These are phyloP conservation scores for Quercus lobata DNA, from an alignment of 331 rosid genomes.

Conservation along the genomic window DNA sequence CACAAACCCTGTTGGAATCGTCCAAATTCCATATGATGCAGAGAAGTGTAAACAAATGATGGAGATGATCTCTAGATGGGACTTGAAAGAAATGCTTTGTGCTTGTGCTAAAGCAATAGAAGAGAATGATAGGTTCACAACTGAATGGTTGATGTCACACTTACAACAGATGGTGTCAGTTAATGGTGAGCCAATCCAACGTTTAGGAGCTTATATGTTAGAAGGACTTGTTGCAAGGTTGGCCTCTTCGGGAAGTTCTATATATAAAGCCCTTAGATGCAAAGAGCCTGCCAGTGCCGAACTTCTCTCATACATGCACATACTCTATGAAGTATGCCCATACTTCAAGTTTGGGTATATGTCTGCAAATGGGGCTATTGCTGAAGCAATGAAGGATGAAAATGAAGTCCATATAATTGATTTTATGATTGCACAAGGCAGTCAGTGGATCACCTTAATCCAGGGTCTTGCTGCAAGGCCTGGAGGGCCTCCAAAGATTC, in stretches of 20 bases:
- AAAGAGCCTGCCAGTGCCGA: constrained; percentile 73
- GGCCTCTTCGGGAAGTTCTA: constrained; percentile 78
- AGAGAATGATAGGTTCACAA: constrained; percentile 45
- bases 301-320: constrained; percentile 74
- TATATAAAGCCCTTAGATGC: constrained; percentile 69
- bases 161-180: constrained; percentile 71
- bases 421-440: constrained; percentile 82
- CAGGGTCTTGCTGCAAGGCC: constrained; percentile 68
- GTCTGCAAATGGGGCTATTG: constrained; percentile 93
- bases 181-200: constrained; percentile 70
- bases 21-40: constrained; percentile 30
- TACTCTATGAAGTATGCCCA: constrained; percentile 75
- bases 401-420: constrained; percentile 68
- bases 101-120: constrained; percentile 69
- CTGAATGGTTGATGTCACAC: constrained; percentile 64
- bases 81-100: constrained; percentile 63
- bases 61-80: constrained; percentile 54
- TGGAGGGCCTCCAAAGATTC: constrained; percentile 74
- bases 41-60: constrained; percentile 49
- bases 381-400: constrained; percentile 73
- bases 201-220: constrained; percentile 80
- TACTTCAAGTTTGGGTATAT: constrained; percentile 81
- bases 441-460: constrained; percentile 73
- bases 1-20: constrained; percentile 19
- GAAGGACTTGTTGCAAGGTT: constrained; percentile 84